A percentile compares a stretch with the other conserved stretches of the same genome.
Evolutionary conservation across 768 basidiomycete genomes (phyloP).

Genomic region (Cystobasidium onofrii): DNA sequence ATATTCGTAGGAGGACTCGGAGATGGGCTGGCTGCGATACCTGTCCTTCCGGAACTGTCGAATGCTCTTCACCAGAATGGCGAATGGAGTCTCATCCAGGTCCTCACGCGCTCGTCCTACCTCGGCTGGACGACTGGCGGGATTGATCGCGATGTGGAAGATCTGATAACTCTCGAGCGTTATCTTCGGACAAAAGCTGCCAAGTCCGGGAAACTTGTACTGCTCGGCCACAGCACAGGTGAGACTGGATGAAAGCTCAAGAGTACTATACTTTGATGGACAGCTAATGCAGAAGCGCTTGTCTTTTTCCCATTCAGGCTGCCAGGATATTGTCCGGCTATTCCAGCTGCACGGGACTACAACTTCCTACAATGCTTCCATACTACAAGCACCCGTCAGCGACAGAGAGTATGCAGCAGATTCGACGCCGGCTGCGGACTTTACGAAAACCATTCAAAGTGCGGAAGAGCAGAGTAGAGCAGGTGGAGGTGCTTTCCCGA

Average conservation of each 20-base stretch:
- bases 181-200: constrained; percentile 9
- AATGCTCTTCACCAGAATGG: neutral
- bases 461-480: neutral
- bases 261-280: no score
- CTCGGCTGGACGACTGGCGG: constrained; percentile 2
- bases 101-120: constrained; percentile 19
- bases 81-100: constrained; percentile 28
- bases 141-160: constrained; percentile 23
- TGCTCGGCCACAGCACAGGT: constrained; percentile 29
- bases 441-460: neutral
- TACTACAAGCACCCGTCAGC: constrained; percentile 24
- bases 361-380: neutral
- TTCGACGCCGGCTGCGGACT: neutral
- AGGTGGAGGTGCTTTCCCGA: neutral
- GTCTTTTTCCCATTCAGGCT: constrained; percentile 26
- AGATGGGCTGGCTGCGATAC: constrained; percentile 12
- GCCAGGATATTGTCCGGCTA: constrained; percentile 27
- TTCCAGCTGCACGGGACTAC: constrained; percentile 10
- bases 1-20: constrained; percentile 27
- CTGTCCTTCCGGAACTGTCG: constrained; percentile 14
- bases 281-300: no score
- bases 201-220: constrained; percentile 15
- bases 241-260: no score
- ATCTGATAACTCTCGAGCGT: constrained; percentile 9
- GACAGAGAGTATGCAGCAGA: constrained; percentile 21